Conservation (phyloP, 2,329 filamentous ascomycete genomes). For the Sclerotinia trifoliorum region DNA sequence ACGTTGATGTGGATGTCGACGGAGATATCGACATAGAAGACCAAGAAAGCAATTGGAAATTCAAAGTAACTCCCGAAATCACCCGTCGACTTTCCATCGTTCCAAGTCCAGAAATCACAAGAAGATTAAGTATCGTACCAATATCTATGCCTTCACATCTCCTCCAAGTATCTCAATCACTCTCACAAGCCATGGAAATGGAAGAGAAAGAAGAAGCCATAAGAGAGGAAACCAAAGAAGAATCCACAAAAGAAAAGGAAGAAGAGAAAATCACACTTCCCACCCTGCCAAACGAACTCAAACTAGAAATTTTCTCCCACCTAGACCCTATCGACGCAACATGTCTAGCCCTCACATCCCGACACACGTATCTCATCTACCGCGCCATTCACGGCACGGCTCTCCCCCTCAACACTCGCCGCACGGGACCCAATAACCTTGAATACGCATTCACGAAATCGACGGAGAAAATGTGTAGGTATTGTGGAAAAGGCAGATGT, state of each 20-base stretch:
- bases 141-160: constrained; percentile 6
- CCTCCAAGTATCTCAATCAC: constrained; percentile 9
- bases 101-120: constrained; percentile 28
- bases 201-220: constrained; percentile 30
- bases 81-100: constrained; percentile 21
- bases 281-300: constrained; percentile 56
- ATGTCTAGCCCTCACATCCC: constrained; percentile 59
- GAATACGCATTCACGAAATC: constrained; percentile 64
- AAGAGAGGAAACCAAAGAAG: constrained; percentile 14
- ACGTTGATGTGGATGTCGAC: neutral
- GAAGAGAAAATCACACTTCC: constrained; percentile 24
- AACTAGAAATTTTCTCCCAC: constrained; percentile 59
- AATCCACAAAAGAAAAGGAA: constrained; percentile 1
- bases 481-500: constrained; percentile 60
- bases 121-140: constrained; percentile 24
- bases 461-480: constrained; percentile 61
- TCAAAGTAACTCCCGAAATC: constrained; percentile 21
- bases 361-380: constrained; percentile 58
- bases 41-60: constrained; percentile 1
- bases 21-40: neutral
- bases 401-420: constrained; percentile 56
- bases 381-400: constrained; percentile 52
- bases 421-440: constrained; percentile 59
- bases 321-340: constrained; percentile 64
- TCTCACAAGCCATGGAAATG: constrained; percentile 31